Base-by-base conservation (phyloP, 495 filamentous ascomycete species). In the Tuber calosporum region DNA sequence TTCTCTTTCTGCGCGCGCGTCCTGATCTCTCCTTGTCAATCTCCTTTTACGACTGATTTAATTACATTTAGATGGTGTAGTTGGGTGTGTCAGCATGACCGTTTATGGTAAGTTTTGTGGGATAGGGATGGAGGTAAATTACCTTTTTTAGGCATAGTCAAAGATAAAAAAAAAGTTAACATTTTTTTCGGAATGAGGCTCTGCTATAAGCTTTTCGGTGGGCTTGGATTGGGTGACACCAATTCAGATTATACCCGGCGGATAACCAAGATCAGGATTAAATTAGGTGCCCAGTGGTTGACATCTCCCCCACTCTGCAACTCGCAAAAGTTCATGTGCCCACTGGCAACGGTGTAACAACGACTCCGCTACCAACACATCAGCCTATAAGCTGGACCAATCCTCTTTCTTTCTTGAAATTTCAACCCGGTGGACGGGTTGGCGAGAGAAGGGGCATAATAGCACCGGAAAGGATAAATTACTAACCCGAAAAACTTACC, bases 1-100 rank as follows among this genome's bases (percentile, higher is more conserved):
- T 40, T 40, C 48, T 58, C 48, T 13, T 34, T 69, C 41, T 13
- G 45, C n/a, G 38, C 38, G 42, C 42, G 42, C 15, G n/a, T 40
- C 68, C 68, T 34, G 68, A 40, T 69, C 68, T 26, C 26, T 43
- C n/a, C 34, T 6, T 17, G 38, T 26, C n/a, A 40, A 69, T 53
- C 26, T 69, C 68, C 42, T 26, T 69, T 40, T 53, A 53, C 42
- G 38, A 34, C n/a, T 0, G 42, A 69, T 40, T 40, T 53, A 68
- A 53, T 53, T 6, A 38, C 19, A 41, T 72, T 36, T 66, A 71
- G 68, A 58, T 41, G 37, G 66, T 69, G 74, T 13, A 5, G 26
- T 30, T 34, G 26, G 26, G 53, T 34, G 53, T 62, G 53, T 62
- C 53, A 62, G 53, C 53, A 62, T 34, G 53, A 30, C 53, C 53